Base-by-base conservation (phyloP, 2,329 filamentous ascomycete species). In the Scedosporium apiospermum region DNA sequence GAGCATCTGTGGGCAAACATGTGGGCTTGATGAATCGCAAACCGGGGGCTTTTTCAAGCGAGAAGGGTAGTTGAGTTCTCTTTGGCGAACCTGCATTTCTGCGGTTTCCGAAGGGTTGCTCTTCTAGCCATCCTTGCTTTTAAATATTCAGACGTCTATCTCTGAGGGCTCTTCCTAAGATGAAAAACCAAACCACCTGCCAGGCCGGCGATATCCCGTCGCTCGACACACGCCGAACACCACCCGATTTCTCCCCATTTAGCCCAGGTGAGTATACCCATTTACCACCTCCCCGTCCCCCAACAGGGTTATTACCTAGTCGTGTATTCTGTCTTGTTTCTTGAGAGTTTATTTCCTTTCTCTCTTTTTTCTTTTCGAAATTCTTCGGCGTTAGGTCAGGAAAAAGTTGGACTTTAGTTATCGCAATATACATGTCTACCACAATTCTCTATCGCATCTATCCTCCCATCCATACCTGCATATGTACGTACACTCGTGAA, bases 1-100 rank as follows among this genome's bases (percentile, higher is more conserved):
- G 23, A 65, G 46, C 46, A 57, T 61, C 60, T 41, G 60, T 42
- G 60, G 60, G 60, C 49, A 55, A 55, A 55, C 51, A 18, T 27
- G 51, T 55, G 51, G 51, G 51, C 51, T 55, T 55, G 51, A 55
- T 55, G 51, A 55, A 55, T 55, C 23, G 51, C 51, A 55, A 55
- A 55, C 51, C 12, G 51, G 3, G 23, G 21, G 21, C 23, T 55
- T 55, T 55, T 55, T 38, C 34, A 38, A 38, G 34, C 18, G 16
- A 26, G 51, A 55, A 27, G 2, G 51, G n/a, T 23, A 14, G 51
- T 14, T 6, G 23, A 21, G 12, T 55, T 27, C 21, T 21, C 51
- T 23, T 21, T 55, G 34, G 34, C 34, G 12, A 38, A 12, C 21
- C 51, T 27, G 18, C 51, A 23, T 14, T 27, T 26, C 7, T 16